Base-by-base conservation (phyloP, 1,284 basidiomycete genomes). In the Lignosus rhinocerotis region DNA sequence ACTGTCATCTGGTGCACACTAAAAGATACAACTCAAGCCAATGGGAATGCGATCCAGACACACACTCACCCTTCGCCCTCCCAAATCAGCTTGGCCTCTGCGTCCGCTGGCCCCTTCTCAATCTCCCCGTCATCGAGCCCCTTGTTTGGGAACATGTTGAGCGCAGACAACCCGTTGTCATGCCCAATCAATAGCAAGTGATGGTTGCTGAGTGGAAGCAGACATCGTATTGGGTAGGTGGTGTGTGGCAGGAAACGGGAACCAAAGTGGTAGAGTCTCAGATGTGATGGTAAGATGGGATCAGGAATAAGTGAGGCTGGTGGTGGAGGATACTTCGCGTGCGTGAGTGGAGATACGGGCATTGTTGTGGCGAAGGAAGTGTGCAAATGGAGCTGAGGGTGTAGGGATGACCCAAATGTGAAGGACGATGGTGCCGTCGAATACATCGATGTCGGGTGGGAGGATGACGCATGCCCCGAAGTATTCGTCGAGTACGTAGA, bases 241-340 rank as follows among this genome's bases (percentile, higher is more conserved):
- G 89, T 75, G 65, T 93, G 91, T n/a, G 91, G 90, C 38, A 93
- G 75, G 69, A 93, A 93, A 17, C 90, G 83, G 12, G 90, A 92
- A 30, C 90, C 90, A 69, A 93, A 92, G 47, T 89, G 81, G 66
- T 86, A 86, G 51, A 92, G 70, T 65, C 80, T 81, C 25, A 91
- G 73, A 67, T 85, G 88, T 1, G 81, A 83, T 0, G 88, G 87
- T 14, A 72, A 69, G 12, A 88, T 71, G 14, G 71, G 69, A 63
- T 85, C 78, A 56, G 80, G 81, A 31, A 80, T 72, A 55, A 82
- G 78, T 1, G 83, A 80, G 19, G 77, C 73, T 16, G 79, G 72
- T 53, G 74, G 72, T 19, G 69, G 70, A 16, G 70, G 64, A 19
- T 69, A 68, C 10, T 75, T 55, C 66, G 76, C 68, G 60, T 69